Conservation (phyloP, 495 filamentous ascomycete species). For the Geoglossum glabrum region DNA sequence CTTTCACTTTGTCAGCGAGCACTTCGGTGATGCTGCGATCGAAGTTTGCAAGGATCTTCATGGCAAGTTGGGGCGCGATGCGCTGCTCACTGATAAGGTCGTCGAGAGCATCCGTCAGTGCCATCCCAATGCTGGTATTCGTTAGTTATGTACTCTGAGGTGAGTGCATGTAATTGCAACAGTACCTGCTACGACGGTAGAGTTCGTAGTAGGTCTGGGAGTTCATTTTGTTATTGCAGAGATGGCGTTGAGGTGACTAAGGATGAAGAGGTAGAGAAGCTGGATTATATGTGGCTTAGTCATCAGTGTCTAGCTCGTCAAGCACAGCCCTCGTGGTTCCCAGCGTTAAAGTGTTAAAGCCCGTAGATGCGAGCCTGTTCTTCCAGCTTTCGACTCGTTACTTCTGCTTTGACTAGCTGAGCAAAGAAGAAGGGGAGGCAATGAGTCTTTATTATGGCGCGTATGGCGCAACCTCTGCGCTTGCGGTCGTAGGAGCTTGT, state of each 20-base stretch:
- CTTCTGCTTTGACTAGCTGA: not conserved
- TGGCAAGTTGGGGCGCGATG: constrained; percentile 93
- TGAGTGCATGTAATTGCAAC: constrained; percentile 3
- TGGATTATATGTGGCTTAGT: not conserved
- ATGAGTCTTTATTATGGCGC: constrained; percentile 38
- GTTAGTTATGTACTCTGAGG: constrained; percentile 7
- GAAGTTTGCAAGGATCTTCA: constrained; percentile 90
- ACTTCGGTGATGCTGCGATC: constrained; percentile 78
- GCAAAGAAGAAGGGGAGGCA: constrained; percentile 7
- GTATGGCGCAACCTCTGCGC: constrained; percentile 45
- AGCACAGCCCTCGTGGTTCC: not conserved
- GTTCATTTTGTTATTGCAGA: constrained; percentile 3
- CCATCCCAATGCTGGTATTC: constrained; percentile 56
- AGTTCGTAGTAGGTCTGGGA: constrained; percentile 67
- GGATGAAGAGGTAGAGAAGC: not conserved
- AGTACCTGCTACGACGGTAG: constrained; percentile 90
- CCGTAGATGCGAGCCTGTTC: not conserved
- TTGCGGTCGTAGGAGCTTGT: constrained; percentile 82
- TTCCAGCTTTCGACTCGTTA: not conserved
- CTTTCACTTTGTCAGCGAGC: constrained; percentile 70
- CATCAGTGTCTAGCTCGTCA: not conserved
- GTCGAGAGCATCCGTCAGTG: constrained; percentile 90
- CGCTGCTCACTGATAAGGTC: constrained; percentile 78
- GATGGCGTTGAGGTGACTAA: not conserved
- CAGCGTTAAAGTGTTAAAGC: too few species aligned